These are phyloP conservation scores for Apocynum venetum DNA, from an alignment of 257 asterid species.

Conservation along the genomic window DNA sequence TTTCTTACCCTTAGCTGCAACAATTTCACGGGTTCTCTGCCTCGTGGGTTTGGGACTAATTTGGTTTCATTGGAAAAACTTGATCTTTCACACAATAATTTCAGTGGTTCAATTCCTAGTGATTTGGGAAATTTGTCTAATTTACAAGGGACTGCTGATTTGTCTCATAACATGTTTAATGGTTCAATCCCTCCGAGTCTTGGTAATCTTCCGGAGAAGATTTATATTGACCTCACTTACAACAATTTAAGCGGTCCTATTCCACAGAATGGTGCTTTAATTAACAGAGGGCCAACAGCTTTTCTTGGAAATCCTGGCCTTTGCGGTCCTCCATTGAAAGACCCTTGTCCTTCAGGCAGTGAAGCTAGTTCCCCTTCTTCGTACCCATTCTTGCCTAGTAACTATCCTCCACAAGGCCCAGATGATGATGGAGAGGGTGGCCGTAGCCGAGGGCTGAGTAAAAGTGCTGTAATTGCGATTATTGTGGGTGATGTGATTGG, in stretches of 20 bases:
- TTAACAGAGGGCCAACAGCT: slow-evolving; percentile 92
- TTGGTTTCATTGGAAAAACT: slow-evolving; percentile 58
- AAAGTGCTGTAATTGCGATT: slow-evolving; percentile 49
- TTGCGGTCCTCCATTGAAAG: slow-evolving; percentile 86
- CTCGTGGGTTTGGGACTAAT: slow-evolving; percentile 51
- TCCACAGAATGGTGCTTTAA: slow-evolving; percentile 83
- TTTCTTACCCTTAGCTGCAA: slow-evolving; percentile 53
- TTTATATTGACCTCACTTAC: slow-evolving; percentile 74
- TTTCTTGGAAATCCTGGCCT: slow-evolving; percentile 78
- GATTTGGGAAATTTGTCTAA: slow-evolving; percentile 64
- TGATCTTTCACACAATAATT: slow-evolving; percentile 59
- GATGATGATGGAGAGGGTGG: slow-evolving; percentile 21
- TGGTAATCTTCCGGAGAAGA: slow-evolving; percentile 85
- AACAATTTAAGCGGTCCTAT: slow-evolving; percentile 76
- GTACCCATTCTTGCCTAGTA: slow-evolving; percentile 57
- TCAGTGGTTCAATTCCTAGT: slow-evolving; percentile 59
- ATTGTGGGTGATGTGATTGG: slow-evolving; percentile 71
- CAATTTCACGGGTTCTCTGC: slow-evolving; percentile 59
- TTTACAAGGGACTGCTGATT: slow-evolving; percentile 70
- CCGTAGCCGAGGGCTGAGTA: slow-evolving; percentile 51
- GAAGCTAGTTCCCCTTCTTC: slow-evolving; percentile 52
- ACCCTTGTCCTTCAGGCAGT: slow-evolving; percentile 43
- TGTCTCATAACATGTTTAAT: slow-evolving; percentile 64
- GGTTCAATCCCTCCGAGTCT: slow-evolving; percentile 75
- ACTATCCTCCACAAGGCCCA: slow-evolving; percentile 40